Base-by-base conservation (phyloP, 441 rosid genomes). In the Erysimum pusillum region DNA sequence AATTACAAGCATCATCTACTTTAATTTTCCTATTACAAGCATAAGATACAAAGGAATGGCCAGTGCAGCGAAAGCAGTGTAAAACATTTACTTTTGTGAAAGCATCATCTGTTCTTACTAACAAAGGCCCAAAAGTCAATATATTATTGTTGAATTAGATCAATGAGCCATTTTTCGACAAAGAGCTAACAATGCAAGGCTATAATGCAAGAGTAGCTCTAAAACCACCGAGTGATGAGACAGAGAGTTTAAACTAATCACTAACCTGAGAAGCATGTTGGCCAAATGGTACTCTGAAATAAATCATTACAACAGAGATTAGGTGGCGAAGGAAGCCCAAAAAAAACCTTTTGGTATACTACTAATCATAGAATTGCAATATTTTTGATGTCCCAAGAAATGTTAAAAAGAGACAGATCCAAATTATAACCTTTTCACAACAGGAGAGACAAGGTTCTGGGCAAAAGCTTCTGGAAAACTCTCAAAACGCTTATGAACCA, bases 401-500 rank as follows among this genome's bases (percentile, higher is more conserved):
- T 17, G 32, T 48, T 18, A 4, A 32, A 8, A 46, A 58, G 36
- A 58, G 48, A 53, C 11, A 67, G 65, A 63, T 1, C 61, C 67
- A 63, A n/a, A 62, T 58, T 49, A 31, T 35, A 52, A 95, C 99
- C 99, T 86, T 76, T 79, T 86, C 18, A 80, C 87, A 72, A 80
- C 81, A 41, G 83, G 82, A 48, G 95, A 94, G 78, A 94, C 97
- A 63, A 96, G 99, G 80, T 89, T 90, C 84, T 88, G 76, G 68
- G 85, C 85, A 86, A 96, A 96, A 63, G 95, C 99, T 84, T 87
- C 89, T 14, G 99, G 99, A 69, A 96, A 96, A 84, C 94, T 90
- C 91, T 96, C 98, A 83, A 94, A 96, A 75, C 99, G 98, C 83
- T 90, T 96, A 78, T 94, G 98, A 75, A 96, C 83, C 99, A 96